A percentile compares a stretch with the other conserved stretches of the same genome.
phyloP scores from a whole-genome alignment of 148 eudicot genomes.

The Amaranthus palmeri region DNA sequence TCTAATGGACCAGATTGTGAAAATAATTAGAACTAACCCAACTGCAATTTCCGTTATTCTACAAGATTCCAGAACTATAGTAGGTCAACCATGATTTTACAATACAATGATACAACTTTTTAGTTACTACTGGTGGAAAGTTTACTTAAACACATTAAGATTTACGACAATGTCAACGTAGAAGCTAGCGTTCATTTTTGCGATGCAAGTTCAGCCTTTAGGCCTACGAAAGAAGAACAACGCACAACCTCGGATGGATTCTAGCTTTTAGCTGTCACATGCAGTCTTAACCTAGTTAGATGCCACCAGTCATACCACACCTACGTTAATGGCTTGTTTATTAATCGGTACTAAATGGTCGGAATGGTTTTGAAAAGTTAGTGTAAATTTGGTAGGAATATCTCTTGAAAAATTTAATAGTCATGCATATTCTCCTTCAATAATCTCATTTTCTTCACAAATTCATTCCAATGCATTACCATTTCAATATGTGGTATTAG shows the following conservation, averaged over 20 bases:
- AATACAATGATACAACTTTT: background rate
- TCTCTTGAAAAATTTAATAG: no score
- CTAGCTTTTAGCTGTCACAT: background rate
- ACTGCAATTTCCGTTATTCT: background rate
- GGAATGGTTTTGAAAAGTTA: no score
- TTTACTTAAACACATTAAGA: background rate
- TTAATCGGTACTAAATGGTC: no score
- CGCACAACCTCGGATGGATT: background rate
- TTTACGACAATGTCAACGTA: background rate
- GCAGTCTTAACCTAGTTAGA: no score
- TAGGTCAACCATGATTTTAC: background rate
- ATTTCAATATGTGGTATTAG: no score
- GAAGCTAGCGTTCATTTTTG: background rate
- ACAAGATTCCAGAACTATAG: constrained; percentile 1
- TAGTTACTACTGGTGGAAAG: background rate
- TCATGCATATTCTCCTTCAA: no score
- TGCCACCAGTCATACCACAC: no score
- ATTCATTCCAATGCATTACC: no score
- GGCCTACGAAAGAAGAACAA: background rate
- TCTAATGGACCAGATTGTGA: background rate
- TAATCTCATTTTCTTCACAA: no score
- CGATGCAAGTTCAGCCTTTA: background rate
- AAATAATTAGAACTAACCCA: background rate
- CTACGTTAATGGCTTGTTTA: no score
- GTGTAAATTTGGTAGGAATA: no score